Evolutionary conservation across 2,329 filamentous ascomycete species (phyloP), one percentile per base, ranked within the genome.

Genomic region (Aspergillus sp.): DNA sequence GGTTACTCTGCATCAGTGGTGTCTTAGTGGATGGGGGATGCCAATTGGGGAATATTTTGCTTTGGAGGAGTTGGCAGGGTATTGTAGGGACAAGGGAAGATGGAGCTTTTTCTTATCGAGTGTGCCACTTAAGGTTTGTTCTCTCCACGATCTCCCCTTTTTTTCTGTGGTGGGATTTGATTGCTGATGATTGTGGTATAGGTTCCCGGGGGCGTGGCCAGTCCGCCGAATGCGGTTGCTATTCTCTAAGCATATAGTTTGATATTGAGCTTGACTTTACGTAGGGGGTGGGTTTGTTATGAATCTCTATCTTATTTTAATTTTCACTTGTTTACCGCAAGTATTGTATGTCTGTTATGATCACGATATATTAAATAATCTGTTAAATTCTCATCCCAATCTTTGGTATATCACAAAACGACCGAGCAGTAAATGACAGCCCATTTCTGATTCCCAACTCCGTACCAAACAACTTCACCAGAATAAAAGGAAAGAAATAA

Each of bases 41-140:
- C 79, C 63, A 12, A 76, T 77, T 58, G 78, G 77, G 3, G 77
- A 80, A 64, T 65, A 79, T 48, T 78, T 78, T 54, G 75, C 80
- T 63, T 64, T 80, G 17, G 77, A 81, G 63, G 65, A 64, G 41
- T 62, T 80, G 54, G 66, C 71, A 17, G 58, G 66, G 50, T 66
- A 74, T 56, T 80, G 78, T 65, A 66, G 66, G 52, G 63, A 69
- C 57, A 66, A 66, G 48, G 61, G 63, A 2, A 65, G 77, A 20
- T 78, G 71, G 72, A 69, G 63, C 2, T 84, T 84, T 58, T 83
- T 84, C 58, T 66, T 84, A 18, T 74, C 75, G 1, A 80, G 77
- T 18, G 70, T 76, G 48, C 80, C 80, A 1, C 66, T 82, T 36
- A 80, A 81, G 56, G 76, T 60, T 30, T 22, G 42, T 18, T 48